Base-by-base conservation (phyloP, 345 rosid genomes). In the Turritis glabra region DNA sequence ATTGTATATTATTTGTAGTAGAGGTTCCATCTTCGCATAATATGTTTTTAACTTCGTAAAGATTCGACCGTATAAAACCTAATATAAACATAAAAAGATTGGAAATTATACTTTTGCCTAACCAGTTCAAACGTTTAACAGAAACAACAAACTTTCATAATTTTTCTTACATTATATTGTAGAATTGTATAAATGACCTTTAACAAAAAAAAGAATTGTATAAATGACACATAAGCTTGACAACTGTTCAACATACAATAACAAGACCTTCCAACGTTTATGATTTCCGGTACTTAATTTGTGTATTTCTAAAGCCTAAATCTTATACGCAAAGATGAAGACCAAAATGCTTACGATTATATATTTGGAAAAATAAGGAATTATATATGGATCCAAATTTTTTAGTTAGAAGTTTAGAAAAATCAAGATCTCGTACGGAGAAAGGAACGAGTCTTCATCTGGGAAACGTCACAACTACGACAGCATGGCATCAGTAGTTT, bases 101-200 rank as follows among this genome's bases (percentile, higher is more conserved):
- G 5, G 7, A 25, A 54, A 15, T 3, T 50, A 23, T 52, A 54
- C 18, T 25, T 51, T 52, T 38, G 27, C 12, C 38, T 54, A 54
- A 40, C 27, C 56, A 40, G 11, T 54, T 58, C 46, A 58, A 35
- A 68, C 52, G 3, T 26, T 61, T 38, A 50, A 41, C 51, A 55
- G 29, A 69, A 54, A 40, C 21, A 27, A 68, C 38, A 54, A 54
- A 3, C 8, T 27, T 40, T 69, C 53, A 8, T 41, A 40, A n/a
- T 13, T 27, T 55, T 41, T 29, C 22, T 27, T 69, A 41, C 41
- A 18, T 67, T 14, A 67, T 26, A 53, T 26, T 19, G 22, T 47
- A 26, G 21, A 69, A n/a, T 46, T 55, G 19, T 54, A 55, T 26
- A 54, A 26, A 22, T 27, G 43, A 29, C 40, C n/a, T n/a, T n/a